Evolutionary conservation across 768 basidiomycete species (phyloP), one percentile per base, ranked within the genome.

Genomic region (Podaxis sp.): DNA sequence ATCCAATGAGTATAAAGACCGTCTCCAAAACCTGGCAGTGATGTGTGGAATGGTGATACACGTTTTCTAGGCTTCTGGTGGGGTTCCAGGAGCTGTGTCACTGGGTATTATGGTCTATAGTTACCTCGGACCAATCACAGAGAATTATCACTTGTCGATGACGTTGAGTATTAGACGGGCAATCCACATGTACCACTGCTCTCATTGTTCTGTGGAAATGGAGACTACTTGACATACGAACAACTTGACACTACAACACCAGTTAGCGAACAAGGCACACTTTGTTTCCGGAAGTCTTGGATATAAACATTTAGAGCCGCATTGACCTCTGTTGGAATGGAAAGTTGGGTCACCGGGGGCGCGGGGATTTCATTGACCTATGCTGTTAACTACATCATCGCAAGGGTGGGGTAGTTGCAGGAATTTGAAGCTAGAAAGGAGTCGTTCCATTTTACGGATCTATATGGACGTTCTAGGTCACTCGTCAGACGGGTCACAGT

Each of bases 21-120:
- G 59, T 55, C 16, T 55, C 35, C 36, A n/a, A 60, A 61, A 18
- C 27, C 18, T 18, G 32, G 25, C 25, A 50, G 11, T 48, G 35
- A 37, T 5, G 35, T 27, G 21, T 37, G 36, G 36, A 58, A 50
- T 38, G 57, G 50, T 58, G 46, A 23, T 58, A 50, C 47, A 48
- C 28, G 23, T 58, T 58, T 58, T 54, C 57, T 27, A 10, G 42
- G 44, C 42, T 57, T 48, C 42, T 57, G 42, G 55, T 47, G 23
- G 14, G 36, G 37, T 55, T 32, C 40, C 27, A 28, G 23, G 28
- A 46, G 44, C 25, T 57, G 28, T 46, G 55, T 57, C 55, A 57
- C 55, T 28, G 42, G 13, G 42, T 57, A n/a, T 47, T 57, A 47
- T 11, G 42, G 21, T 28, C n/a, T 25, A 14, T 35, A 35, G 16